These are phyloP conservation scores for Croton laevigatus DNA, from an alignment of 441 rosid species.

Conservation along the genomic window DNA sequence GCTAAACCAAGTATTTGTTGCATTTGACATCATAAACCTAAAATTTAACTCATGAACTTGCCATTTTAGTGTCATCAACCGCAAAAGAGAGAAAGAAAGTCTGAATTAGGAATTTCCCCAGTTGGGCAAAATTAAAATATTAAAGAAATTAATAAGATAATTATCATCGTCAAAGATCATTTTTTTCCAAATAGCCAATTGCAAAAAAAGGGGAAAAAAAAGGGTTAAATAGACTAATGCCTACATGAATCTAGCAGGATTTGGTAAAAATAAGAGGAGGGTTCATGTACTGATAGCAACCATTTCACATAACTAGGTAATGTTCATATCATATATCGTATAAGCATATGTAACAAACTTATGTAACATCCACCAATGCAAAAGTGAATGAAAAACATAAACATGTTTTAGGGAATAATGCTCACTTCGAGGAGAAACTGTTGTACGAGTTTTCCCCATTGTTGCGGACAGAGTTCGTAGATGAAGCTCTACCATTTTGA, in stretches of 20 bases:
- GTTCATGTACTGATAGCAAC: neutral
- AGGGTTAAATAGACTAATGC: neutral
- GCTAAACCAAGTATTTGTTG: neutral
- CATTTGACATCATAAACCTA: neutral
- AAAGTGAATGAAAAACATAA: neutral
- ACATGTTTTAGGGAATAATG: constrained; percentile 13
- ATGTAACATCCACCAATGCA: neutral
- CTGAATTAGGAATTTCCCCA: neutral
- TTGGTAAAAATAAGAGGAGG: neutral
- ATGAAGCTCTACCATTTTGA: constrained; percentile 32
- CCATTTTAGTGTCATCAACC: neutral
- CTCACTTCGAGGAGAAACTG: constrained; percentile 40
- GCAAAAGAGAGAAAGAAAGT: neutral
- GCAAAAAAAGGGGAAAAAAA: too few species aligned
- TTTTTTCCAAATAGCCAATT: neutral
- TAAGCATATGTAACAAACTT: neutral
- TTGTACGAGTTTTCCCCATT: constrained; percentile 24
- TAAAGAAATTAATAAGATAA: neutral
- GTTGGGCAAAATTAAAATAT: neutral
- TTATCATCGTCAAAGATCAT: neutral
- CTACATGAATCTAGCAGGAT: neutral
- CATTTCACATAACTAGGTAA: neutral
- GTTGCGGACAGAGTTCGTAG: constrained; percentile 24
- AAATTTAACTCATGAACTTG: constrained; percentile 1
- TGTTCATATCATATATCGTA: neutral